Base-by-base conservation (phyloP, 2,329 filamentous ascomycete genomes). In the Trichoderma breve region DNA sequence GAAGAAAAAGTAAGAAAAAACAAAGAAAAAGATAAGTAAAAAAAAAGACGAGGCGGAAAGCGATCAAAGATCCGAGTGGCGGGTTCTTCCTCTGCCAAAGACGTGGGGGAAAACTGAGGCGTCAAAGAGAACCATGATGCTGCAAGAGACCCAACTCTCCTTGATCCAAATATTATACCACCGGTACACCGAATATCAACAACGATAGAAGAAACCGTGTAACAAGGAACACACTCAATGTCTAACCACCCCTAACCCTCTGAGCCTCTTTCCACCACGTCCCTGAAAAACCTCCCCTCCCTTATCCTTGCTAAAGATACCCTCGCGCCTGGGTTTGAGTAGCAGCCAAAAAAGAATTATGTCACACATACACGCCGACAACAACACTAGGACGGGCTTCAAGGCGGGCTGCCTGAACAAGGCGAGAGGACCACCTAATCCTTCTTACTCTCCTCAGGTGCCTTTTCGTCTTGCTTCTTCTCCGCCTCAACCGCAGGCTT, bases 381-480 rank as follows among this genome's bases (percentile, higher is more conserved):
- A 62, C 39, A 53, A 53, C 66, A 53, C 57, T 34, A 61, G 39
- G 39, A 63, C 51, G 26, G 61, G 51, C 32, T 72, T 73, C 72
- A 75, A 57, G 66, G 58, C 61, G 53, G 69, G 63, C 73, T 60
- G 32, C 60, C 71, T 36, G 34, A 61, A 12, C 72, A 72, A 72
- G 67, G 69, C 66, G 69, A 70, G 72, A 80, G 64, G 72, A 78
- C 73, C 76, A 76, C 79, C 79, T 82, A 82, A 74, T 80, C 81
- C 80, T 81, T 78, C 76, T 81, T 81, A 73, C 69, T 78, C 74
- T 79, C 79, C 75, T 77, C 75, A 39, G 75, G 30, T 69, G 70
- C 71, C 70, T 74, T 72, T 62, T 78, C 76, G 72, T 76, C 65
- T 70, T 71, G 69, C 72, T 75, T 78, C 74, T 76, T 76, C 36